Percentiles rank a stretch among this genome's conserved stretches.
Conservation (phyloP, 2,329 filamentous ascomycete genomes). For the Clonostachys chloroleuca region DNA sequence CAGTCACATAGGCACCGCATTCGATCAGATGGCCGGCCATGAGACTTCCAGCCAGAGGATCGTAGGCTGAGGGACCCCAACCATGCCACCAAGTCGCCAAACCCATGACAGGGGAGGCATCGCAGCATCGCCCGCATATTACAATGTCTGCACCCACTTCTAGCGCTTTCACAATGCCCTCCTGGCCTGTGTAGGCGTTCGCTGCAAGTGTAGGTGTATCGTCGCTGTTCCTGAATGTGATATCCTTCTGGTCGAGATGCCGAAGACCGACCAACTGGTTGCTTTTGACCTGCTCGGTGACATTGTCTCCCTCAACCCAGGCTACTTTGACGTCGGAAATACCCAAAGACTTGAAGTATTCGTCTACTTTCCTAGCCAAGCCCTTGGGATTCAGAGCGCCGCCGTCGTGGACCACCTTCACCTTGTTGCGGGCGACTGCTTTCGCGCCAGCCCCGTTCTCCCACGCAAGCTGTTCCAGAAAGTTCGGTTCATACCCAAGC, state of each 20-base stretch:
- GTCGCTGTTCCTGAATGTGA: constrained; percentile 3
- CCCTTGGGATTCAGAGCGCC: constrained; percentile 23
- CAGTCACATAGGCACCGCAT: constrained; percentile 45
- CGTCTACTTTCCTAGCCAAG: constrained; percentile 12
- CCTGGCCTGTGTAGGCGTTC: constrained; percentile 40
- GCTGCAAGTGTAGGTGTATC: constrained; percentile 17
- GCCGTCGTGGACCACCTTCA: constrained; percentile 26
- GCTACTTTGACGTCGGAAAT: constrained; percentile 17
- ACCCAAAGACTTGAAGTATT: constrained; percentile 14
- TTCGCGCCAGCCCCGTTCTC: constrained; percentile 18
- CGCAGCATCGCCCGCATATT: constrained; percentile 37
- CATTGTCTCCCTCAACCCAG: constrained; percentile 26
- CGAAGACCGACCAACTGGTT: constrained; percentile 10
- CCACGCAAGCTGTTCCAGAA: constrained; percentile 31
- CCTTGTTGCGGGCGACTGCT: constrained; percentile 17
- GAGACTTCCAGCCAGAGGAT: constrained; percentile 39
- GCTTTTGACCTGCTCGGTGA: constrained; percentile 8
- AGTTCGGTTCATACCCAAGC: constrained; percentile 25
- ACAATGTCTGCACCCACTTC: constrained; percentile 33
- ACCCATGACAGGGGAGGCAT: constrained; percentile 44
- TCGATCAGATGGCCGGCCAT: constrained; percentile 46
- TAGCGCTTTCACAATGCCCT: constrained; percentile 32
- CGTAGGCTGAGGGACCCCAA: constrained; percentile 38
- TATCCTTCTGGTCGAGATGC: constrained; percentile 8
- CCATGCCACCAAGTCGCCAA: constrained; percentile 48